Conservation (phyloP, 768 basidiomycete genomes). For the Sporobolomyces roseus region DNA sequence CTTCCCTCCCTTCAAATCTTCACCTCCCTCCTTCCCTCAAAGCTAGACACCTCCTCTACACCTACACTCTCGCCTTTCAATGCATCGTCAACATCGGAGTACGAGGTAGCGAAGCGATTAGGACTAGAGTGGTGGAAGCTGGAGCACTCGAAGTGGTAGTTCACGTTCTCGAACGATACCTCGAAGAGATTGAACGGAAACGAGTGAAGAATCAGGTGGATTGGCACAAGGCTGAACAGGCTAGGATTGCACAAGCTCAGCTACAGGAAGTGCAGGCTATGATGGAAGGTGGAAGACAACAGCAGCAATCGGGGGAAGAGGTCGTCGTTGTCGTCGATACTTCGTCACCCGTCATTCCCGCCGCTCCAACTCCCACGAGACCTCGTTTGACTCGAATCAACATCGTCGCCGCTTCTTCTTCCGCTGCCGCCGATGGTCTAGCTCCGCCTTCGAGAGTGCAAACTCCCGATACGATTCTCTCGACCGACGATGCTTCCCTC, state of each 20-base stretch:
- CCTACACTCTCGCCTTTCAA: slow-evolving; percentile 90
- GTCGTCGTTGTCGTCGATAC: slow-evolving; percentile 11
- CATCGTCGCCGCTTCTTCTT: slow-evolving; percentile 28
- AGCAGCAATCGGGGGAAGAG: neutral
- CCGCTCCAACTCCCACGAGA: slow-evolving; percentile 10
- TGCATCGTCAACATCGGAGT: slow-evolving; percentile 97
- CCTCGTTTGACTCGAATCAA: slow-evolving; percentile 31
- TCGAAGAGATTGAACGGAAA: slow-evolving; percentile 60
- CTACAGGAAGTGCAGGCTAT: neutral
- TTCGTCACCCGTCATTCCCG: neutral
- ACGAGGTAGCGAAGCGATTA: slow-evolving; percentile 83
- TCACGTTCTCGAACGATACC: slow-evolving; percentile 87
- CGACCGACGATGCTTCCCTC: slow-evolving; percentile 24
- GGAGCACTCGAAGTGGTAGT: slow-evolving; percentile 91
- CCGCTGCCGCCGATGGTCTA: neutral
- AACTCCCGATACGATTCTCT: slow-evolving; percentile 35
- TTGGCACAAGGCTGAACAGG: slow-evolving; percentile 11
- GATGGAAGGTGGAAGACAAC: neutral
- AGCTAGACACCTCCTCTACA: slow-evolving; percentile 54
- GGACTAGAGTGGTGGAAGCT: slow-evolving; percentile 87
- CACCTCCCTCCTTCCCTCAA: slow-evolving; percentile 22
- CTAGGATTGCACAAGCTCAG: neutral
- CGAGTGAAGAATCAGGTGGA: slow-evolving; percentile 7
- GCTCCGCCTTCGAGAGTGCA: slow-evolving; percentile 20
- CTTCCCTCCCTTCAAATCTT: slow-evolving; percentile 41